Evolutionary conservation across 1,284 basidiomycete species (phyloP).

Genomic region (Rhodotorula sp.): DNA sequence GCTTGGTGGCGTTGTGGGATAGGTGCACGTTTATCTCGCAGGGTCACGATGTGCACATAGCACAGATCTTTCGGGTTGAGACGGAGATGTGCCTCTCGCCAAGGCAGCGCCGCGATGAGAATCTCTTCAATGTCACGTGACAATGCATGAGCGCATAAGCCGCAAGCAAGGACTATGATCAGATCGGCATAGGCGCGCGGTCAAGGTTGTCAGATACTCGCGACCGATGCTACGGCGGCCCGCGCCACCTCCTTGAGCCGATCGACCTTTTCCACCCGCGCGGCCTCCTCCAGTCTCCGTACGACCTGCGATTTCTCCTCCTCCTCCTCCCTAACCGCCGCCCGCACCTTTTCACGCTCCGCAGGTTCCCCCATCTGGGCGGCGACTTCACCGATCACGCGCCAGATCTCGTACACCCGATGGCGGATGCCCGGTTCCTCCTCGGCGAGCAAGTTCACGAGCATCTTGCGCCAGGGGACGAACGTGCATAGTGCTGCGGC

Average conservation of each 20-base stretch:
- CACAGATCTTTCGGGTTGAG: no score
- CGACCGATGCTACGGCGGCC: constrained; percentile 6
- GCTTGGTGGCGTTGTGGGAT: no score
- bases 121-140: no score
- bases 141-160: no score
- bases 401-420: constrained; percentile 16
- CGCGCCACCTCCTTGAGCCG: constrained; percentile 8
- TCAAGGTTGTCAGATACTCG: background rate
- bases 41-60: no score
- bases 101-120: no score
- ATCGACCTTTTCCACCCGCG: background rate
- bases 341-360: background rate
- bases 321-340: background rate
- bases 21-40: no score
- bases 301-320: background rate
- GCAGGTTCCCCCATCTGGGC: background rate
- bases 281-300: constrained; percentile 5
- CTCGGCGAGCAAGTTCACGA: constrained; percentile 6
- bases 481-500: constrained; percentile 47
- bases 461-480: constrained; percentile 4
- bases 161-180: no score
- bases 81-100: no score
- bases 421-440: constrained; percentile 24
- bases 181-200: background rate
- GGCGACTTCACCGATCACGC: constrained; percentile 6